Base-by-base conservation (phyloP, 495 filamentous ascomycete species). In the Umbilicaria muhlenbergii region DNA sequence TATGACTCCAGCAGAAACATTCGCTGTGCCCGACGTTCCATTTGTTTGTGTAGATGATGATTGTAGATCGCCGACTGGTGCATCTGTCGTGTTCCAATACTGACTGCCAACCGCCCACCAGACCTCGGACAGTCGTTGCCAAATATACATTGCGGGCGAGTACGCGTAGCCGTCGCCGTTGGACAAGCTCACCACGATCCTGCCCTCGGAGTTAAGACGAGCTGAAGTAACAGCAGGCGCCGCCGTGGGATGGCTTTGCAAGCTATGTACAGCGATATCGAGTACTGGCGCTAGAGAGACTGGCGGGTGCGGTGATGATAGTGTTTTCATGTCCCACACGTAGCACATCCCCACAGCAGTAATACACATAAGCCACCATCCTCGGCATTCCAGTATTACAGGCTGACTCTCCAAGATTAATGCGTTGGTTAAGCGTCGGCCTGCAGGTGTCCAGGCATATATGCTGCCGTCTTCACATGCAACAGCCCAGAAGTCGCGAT, bases 101-200 rank as follows among this genome's bases (percentile, higher is more conserved):
- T 96, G 91, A 55, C 82, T 89, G 17, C 88, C 89, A 1, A 95
- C 85, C 2, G 91, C 88, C 91, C 92, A 99, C 92, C 91, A 99
- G 1, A 82, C 68, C 62, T 99, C 91, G 3, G 83, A 86, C 11
- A 96, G 68, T 10, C 88, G 78, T 64, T 95, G 89, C 91, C 91
- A 99, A n/a, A 77, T 71, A 53, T 74, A 86, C 77, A 96, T 80
- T 14, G 64, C 62, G 0, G 77, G 74, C 1, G 80, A 83, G 62
- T 96, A 99, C 18, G 77, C 73, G 55, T 86, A 96, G 3, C 92
- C 91, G 49, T 96, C 88, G 12, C 91, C 91, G 51, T 94, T 95
- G 19, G 77, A 85, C 34, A 99, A 68, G 0, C 86, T 86, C 3
- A 95, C 71, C 17, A 96, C 71, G 21, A 95, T 70, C 10, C 79